A percentile compares a stretch with the other conserved stretches of the same genome.
Evolutionary conservation across 2,329 filamentous ascomycete species (phyloP).

Genomic region (Alternaria gaisen): DNA sequence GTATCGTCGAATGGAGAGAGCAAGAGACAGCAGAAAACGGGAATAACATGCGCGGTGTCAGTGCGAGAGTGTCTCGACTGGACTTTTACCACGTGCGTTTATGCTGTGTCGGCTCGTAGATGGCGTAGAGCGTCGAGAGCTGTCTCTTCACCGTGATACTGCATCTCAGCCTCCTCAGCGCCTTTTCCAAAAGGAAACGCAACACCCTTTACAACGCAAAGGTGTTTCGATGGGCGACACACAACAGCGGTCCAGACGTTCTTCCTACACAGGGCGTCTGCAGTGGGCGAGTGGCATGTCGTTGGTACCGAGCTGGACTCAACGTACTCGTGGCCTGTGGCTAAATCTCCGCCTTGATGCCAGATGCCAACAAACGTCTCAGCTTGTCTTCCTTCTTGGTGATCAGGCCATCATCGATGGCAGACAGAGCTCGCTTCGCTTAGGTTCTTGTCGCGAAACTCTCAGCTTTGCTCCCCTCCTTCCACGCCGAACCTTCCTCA

Average conservation of each 20-base stretch:
- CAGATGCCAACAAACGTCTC: neutral
- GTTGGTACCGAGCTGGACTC: slow-evolving; percentile 2
- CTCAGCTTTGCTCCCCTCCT: neutral
- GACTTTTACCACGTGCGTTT: neutral
- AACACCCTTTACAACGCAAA: neutral
- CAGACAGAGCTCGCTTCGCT: neutral
- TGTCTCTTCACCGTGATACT: neutral
- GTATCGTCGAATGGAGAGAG: neutral
- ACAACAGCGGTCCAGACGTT: neutral
- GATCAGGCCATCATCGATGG: slow-evolving; percentile 2
- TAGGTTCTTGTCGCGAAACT: slow-evolving; percentile 3
- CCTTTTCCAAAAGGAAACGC: slow-evolving; percentile 6
- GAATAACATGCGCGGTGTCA: neutral
- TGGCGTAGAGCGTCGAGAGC: slow-evolving; percentile 2
- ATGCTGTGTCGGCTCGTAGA: neutral
- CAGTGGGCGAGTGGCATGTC: neutral
- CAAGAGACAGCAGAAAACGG: neutral
- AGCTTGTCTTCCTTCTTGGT: slow-evolving; percentile 5
- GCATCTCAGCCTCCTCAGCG: slow-evolving; percentile 1
- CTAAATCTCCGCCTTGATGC: slow-evolving; percentile 5
- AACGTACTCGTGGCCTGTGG: slow-evolving; percentile 1
- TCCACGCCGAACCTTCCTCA: neutral
- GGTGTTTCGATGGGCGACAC: neutral
- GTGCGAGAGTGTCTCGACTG: slow-evolving; percentile 5
- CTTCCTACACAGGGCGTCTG: slow-evolving; percentile 1